phyloP scores from a whole-genome alignment of 305 asterid species.

The Fraxinus floribunda region DNA sequence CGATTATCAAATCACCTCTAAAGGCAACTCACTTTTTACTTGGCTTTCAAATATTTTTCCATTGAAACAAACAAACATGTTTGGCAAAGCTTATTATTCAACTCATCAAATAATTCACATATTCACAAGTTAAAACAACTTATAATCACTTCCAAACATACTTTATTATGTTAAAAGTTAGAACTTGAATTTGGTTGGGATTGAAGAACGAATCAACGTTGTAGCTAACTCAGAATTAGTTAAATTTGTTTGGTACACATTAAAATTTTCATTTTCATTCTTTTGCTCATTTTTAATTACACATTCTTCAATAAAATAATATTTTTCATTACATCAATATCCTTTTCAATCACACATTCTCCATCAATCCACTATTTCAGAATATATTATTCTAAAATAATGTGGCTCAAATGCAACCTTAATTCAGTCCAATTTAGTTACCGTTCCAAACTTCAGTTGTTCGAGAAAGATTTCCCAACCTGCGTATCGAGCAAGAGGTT shows the following conservation, averaged over 20 bases:
- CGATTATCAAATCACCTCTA: slow-evolving; percentile 18
- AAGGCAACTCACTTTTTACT: slow-evolving; percentile 55
- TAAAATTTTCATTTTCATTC: too few relatives aligned
- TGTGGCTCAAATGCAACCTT: neutral
- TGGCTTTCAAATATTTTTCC: neutral
- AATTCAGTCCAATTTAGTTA: neutral
- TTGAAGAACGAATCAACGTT: neutral
- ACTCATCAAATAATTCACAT: neutral
- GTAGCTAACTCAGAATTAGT: neutral
- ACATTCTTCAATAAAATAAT: too few relatives aligned
- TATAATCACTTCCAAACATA: neutral
- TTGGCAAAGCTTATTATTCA: neutral
- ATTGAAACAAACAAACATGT: neutral
- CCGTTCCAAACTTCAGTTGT: neutral
- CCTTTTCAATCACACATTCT: too few relatives aligned
- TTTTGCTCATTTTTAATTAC: too few relatives aligned
- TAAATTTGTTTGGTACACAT: neutral
- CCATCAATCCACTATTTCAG: too few relatives aligned
- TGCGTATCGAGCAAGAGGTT: neutral
- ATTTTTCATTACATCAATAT: too few relatives aligned
- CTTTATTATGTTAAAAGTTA: neutral
- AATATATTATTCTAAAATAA: too few relatives aligned
- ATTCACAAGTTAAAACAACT: neutral
- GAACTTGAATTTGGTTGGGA: neutral
- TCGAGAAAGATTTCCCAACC: neutral